Evolutionary conservation across 495 filamentous ascomycete species (phyloP).

Genomic region (Tuber magnatum): DNA sequence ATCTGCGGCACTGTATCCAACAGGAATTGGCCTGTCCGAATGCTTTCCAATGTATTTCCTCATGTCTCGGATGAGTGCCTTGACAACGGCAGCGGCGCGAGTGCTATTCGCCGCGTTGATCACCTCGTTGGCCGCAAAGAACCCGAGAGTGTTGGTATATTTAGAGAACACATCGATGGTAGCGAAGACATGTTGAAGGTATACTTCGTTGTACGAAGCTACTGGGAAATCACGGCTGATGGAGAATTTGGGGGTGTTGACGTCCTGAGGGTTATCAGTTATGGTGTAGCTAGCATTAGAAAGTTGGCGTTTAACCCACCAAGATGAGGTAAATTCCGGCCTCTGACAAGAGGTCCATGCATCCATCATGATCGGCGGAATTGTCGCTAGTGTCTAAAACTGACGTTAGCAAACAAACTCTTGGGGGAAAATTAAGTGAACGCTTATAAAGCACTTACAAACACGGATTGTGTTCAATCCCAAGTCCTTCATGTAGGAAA

Average conservation of each 20-base stretch:
- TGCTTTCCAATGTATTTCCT: constrained; percentile 70
- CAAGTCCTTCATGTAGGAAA: constrained; percentile 71
- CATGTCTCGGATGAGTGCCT: constrained; percentile 88
- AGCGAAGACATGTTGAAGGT: constrained; percentile 87
- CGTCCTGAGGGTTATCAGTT: constrained; percentile 36
- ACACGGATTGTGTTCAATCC: constrained; percentile 88
- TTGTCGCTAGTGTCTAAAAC: constrained; percentile 71
- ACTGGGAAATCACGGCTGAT: constrained; percentile 71
- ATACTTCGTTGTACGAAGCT: constrained; percentile 80
- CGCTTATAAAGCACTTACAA: constrained; percentile 42
- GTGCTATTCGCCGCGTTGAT: constrained; percentile 79
- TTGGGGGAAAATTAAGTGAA: not conserved
- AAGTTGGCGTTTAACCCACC: constrained; percentile 43
- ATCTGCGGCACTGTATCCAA: constrained; percentile 89
- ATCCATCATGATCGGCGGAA: constrained; percentile 69
- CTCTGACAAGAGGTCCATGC: constrained; percentile 72
- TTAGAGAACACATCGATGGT: constrained; percentile 82
- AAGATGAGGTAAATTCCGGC: constrained; percentile 89
- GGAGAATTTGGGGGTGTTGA: constrained; percentile 71
- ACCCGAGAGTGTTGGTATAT: constrained; percentile 83
- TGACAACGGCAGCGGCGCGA: constrained; percentile 73
- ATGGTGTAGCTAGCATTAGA: not conserved
- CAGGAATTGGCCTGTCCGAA: constrained; percentile 72
- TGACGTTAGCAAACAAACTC: constrained; percentile 15
- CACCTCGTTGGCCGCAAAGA: constrained; percentile 97